These are phyloP conservation scores for Begonia fuchsioides DNA, from an alignment of 306 rosid genomes.

Conservation along the genomic window DNA sequence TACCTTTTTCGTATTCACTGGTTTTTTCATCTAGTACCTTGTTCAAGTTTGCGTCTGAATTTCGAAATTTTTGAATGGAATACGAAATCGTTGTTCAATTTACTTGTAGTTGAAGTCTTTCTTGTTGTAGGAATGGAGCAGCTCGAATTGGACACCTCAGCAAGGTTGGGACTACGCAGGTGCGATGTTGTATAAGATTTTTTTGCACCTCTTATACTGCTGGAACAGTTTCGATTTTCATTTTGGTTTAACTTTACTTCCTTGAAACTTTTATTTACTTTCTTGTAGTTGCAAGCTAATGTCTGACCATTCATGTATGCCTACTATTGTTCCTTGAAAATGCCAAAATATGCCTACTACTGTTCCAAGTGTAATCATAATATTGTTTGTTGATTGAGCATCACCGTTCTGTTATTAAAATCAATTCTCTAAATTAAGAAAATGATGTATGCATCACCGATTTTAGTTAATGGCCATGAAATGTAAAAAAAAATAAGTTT, in stretches of 20 bases:
- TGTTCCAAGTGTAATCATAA: not conserved
- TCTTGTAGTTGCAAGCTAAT: too few relatives aligned
- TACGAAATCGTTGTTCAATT: not conserved
- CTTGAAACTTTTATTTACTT: too few relatives aligned
- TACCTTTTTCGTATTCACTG: not conserved
- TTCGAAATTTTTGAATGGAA: not conserved
- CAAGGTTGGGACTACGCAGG: slow-evolving; percentile 61
- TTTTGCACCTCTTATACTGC: not conserved
- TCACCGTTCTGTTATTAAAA: not conserved
- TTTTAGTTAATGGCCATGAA: not conserved
- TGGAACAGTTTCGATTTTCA: not conserved
- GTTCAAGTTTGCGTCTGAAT: not conserved
- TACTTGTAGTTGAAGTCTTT: not conserved
- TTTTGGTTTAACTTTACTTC: not conserved
- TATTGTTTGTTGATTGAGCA: not conserved
- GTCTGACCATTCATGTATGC: too few relatives aligned
- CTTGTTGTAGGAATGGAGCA: slow-evolving; percentile 59
- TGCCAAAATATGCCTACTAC: too few relatives aligned
- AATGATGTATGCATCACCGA: not conserved
- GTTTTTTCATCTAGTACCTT: not conserved
- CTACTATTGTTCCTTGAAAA: too few relatives aligned
- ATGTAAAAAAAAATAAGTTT: not conserved
- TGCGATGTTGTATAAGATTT: slow-evolving; percentile 12
- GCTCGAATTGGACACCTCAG: slow-evolving; percentile 41
- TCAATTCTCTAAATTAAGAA: not conserved